phyloP scores from a whole-genome alignment of 768 basidiomycete species.

The Chalciporus piperatus region DNA sequence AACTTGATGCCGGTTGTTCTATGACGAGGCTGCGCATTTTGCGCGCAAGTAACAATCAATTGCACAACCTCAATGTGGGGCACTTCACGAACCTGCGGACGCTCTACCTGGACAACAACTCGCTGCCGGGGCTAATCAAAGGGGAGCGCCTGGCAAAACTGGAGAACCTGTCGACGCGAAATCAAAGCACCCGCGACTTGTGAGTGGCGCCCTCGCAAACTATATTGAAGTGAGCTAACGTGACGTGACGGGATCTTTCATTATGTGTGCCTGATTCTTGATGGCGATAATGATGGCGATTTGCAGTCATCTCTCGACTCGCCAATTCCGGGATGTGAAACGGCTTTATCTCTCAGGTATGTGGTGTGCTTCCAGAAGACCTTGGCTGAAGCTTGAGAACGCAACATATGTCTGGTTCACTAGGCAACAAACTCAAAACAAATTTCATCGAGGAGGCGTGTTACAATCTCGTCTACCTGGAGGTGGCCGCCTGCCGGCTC shows the following conservation, averaged over 20 bases:
- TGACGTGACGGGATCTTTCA: conserved; percentile 38
- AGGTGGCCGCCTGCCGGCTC: conserved; percentile 84
- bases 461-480: conserved; percentile 90
- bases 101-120: conserved; percentile 90
- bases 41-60: conserved; percentile 77
- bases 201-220: conserved; percentile 43
- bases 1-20: conserved; percentile 49
- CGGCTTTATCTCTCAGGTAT: conserved; percentile 91
- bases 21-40: conserved; percentile 80
- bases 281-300: conserved; percentile 33
- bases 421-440: conserved; percentile 69
- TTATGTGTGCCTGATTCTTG: conserved; percentile 33
- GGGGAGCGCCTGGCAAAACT: conserved; percentile 63
- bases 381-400: conserved; percentile 15
- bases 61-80: conserved; percentile 62
- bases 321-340: conserved; percentile 88
- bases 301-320: conserved; percentile 43
- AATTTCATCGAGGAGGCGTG: conserved; percentile 70
- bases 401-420: conserved; percentile 24
- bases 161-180: conserved; percentile 89
- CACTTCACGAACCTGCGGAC: conserved; percentile 74
- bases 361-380: conserved; percentile 32
- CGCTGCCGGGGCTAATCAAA: conserved; percentile 48
- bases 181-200: conserved; percentile 77
- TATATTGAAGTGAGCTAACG: conserved; percentile 13